These are phyloP conservation scores for Cercophora scortea DNA, from an alignment of 495 filamentous ascomycete genomes.

Conservation along the genomic window DNA sequence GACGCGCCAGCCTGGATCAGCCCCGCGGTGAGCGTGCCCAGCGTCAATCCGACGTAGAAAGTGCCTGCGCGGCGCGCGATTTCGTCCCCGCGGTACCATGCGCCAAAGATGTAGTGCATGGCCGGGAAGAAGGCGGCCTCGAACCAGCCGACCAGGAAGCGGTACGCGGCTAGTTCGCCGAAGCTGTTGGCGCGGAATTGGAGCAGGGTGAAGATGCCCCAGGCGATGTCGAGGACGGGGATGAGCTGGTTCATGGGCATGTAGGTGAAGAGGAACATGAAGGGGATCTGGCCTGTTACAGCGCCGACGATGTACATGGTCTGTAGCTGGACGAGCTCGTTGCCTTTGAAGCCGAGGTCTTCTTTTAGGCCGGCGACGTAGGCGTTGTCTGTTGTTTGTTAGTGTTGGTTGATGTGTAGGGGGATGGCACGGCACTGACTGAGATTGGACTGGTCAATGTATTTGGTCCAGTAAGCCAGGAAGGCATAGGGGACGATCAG, in stretches of 20 bases:
- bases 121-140: slow-evolving; percentile 19
- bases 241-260: slow-evolving; percentile 41
- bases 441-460: slow-evolving; percentile 33
- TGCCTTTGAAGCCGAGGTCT: slow-evolving; percentile 34
- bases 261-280: slow-evolving; percentile 42
- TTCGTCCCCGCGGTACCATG: slow-evolving; percentile 24
- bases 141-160: slow-evolving; percentile 22
- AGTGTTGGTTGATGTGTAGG: not conserved
- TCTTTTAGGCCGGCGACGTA: slow-evolving; percentile 32
- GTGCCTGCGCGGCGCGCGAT: slow-evolving; percentile 36
- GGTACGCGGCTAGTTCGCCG: slow-evolving; percentile 18
- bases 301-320: slow-evolving; percentile 45
- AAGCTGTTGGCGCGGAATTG: slow-evolving; percentile 30
- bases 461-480: slow-evolving; percentile 41
- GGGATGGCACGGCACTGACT: slow-evolving; percentile 3
- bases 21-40: slow-evolving; percentile 43
- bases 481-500: slow-evolving; percentile 30
- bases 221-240: slow-evolving; percentile 32
- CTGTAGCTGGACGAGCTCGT: slow-evolving; percentile 41
- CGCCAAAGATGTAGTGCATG: slow-evolving; percentile 18
- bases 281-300: slow-evolving; percentile 43
- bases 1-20: slow-evolving; percentile 43
- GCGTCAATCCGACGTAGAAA: slow-evolving; percentile 41
- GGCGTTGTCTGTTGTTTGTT: slow-evolving; percentile 18
- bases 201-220: slow-evolving; percentile 41